A percentile compares a stretch with the other conserved stretches of the same genome.
Evolutionary conservation across 345 rosid species (phyloP).

Genomic region (Toxicodendron radicans): DNA sequence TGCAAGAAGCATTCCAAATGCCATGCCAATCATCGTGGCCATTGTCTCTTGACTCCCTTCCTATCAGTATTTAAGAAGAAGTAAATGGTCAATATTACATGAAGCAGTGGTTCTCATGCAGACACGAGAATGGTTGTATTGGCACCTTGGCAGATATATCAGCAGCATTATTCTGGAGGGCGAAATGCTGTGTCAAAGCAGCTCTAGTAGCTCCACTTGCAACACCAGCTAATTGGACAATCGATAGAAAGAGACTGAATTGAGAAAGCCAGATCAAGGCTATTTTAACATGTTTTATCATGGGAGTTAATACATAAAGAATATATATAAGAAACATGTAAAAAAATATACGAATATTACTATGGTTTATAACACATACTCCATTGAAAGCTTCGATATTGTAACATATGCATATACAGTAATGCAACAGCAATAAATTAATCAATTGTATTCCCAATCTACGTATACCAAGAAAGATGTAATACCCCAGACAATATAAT

Average conservation of each 20-base stretch:
- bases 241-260: constrained; percentile 1
- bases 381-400: background rate
- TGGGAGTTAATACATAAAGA: background rate
- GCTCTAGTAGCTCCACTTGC: constrained; percentile 99
- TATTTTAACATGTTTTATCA: background rate
- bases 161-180: constrained; percentile 93
- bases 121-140: constrained; percentile 16
- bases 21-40: constrained; percentile 97
- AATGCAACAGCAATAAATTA: background rate
- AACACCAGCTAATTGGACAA: constrained; percentile 70
- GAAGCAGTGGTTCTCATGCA: constrained; percentile 6
- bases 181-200: constrained; percentile 95
- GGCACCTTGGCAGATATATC: constrained; percentile 91
- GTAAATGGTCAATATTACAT: constrained; percentile 6
- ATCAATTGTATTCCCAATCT: background rate
- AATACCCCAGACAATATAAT: background rate
- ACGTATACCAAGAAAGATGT: background rate
- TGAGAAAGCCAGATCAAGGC: constrained; percentile 8
- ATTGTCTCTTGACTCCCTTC: constrained; percentile 97
- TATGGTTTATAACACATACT: background rate
- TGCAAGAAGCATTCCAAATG: constrained; percentile 86
- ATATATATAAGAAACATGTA: background rate
- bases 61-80: constrained; percentile 32
- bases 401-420: background rate
- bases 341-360: background rate